Base-by-base conservation (phyloP, 495 filamentous ascomycete species). In the Daldinia bambusicola region DNA sequence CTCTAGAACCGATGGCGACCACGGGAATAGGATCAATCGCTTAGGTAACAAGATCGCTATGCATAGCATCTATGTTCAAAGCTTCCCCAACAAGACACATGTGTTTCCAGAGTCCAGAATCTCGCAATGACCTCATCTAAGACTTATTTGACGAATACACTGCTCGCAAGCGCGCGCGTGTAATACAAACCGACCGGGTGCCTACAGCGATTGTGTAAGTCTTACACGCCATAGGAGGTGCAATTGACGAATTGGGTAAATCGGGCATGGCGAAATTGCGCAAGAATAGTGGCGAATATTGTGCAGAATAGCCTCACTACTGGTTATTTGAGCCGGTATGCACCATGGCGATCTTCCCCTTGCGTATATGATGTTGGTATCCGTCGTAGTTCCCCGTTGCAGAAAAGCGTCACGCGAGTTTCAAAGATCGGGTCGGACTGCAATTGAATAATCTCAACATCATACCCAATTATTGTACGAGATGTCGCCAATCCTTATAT, bases 91-190 rank as follows among this genome's bases (percentile, higher is more conserved):
- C 51, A 55, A 68, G 22, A 68, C 18, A 51, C 32, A 48, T 36
- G 0, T 36, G 34, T 36, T 36, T 10, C 57, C 58, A 61, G 34
- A 30, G 56, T 61, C 60, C 48, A 37, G 61, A 61, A 53, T 61
- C 22, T 72, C 38, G 26, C 12, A 38, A 68, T 68, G 70, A 72
- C 55, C 61, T 72, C 70, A 72, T 72, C 55, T 32, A 37, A 13
- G 55, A 61, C 32, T 14, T 38, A 26, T 48, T 51, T 72, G 69
- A 67, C 69, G 69, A 67, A 61, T 63, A 16, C n/a, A 48, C 18
- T 48, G 43, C 26, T 61, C 48, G 20, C 61, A 72, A 61, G 61
- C 64, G 60, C 60, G 61, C 70, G 65, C 9, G 55, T 57, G 45
- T 45, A 16, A 8, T 55, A 50, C 36, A 52, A 45, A 16, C 30